Evolutionary conservation across 768 basidiomycete species (phyloP), one percentile per base, ranked within the genome.

Genomic region (Nidularia pulvinata): DNA sequence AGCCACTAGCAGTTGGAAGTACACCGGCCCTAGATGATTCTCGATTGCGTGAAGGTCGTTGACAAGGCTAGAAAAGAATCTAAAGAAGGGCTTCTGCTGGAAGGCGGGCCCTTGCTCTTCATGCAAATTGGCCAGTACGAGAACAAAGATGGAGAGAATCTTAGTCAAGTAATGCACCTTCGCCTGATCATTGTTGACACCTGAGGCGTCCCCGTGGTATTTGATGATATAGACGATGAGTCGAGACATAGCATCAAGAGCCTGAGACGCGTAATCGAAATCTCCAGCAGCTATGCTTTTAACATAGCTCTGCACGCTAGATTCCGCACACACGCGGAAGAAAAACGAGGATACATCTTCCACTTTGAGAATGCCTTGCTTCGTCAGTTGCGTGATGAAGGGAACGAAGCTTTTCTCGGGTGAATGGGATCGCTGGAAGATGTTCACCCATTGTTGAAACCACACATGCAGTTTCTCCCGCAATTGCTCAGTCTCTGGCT

Each of bases 141-240:
- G 85, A 32, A 98, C 93, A 67, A 97, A 91, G 70, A 98, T 98
- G 10, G 96, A 96, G 54, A 99, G 73, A 55, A 98, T 98, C 75
- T 98, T 98, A 50, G 93, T 94, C 62, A 97, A 77, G 72, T 98
- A 98, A 68, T 96, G 92, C 10, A 95, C 92, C 69, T 97, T 97
- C 14, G 95, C 93, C 61, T 93, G 89, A 61, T 96, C 95, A 61
- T 93, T 93, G 70, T 95, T 92, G 54, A 92, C 80, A 7, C 92
- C 94, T 10, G 89, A 86, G 30, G 95, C 92, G 72, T 99, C 97
- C 9, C 95, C 97, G 60, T 98, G 96, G 68, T 98, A 98, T 76
- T 98, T 98, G 83, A 98, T 95, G 73, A 99, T 95, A 70, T 97
- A 94, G 35, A 93, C 91, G 59, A 99, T 93, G 56, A 99, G 78